These are phyloP conservation scores for Exsudoporus frostii DNA, from an alignment of 768 basidiomycete genomes.

Conservation along the genomic window DNA sequence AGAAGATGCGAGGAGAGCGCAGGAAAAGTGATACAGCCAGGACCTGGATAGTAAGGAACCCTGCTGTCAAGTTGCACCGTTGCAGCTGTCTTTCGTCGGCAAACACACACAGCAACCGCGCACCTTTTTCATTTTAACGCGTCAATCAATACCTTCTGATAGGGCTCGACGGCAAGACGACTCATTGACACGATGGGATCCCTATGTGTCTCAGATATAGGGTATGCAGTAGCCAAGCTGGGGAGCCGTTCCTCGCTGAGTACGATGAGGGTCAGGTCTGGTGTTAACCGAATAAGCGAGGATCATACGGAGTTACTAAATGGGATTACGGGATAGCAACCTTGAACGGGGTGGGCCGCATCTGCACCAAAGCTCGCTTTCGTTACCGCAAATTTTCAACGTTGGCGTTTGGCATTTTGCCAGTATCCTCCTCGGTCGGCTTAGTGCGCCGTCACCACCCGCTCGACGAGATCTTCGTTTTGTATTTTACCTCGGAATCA, in stretches of 20 bases:
- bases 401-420: constrained; percentile 14
- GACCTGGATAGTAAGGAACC: constrained; percentile 7
- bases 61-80: constrained; percentile 3
- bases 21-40: not conserved
- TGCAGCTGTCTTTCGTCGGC: constrained; percentile 9
- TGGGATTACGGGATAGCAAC: constrained; percentile 24
- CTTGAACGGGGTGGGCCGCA: constrained; percentile 10
- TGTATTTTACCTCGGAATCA: constrained; percentile 22
- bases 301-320: constrained; percentile 18
- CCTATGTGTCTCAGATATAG: not conserved
- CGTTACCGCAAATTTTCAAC: constrained; percentile 27
- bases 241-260: not conserved
- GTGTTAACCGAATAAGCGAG: constrained; percentile 18
- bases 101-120: constrained; percentile 16
- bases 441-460: constrained; percentile 9
- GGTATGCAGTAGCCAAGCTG: not conserved
- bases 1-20: constrained; percentile 38
- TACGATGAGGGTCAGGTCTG: not conserved
- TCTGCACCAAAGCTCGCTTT: constrained; percentile 23
- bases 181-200: constrained; percentile 3
- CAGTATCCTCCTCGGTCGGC: constrained; percentile 9
- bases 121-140: constrained; percentile 21
- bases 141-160: constrained; percentile 20
- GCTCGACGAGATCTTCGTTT: constrained; percentile 5
- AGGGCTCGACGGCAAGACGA: not conserved